Base-by-base conservation (phyloP, 257 asterid genomes). In the Solanum habrochaites region DNA sequence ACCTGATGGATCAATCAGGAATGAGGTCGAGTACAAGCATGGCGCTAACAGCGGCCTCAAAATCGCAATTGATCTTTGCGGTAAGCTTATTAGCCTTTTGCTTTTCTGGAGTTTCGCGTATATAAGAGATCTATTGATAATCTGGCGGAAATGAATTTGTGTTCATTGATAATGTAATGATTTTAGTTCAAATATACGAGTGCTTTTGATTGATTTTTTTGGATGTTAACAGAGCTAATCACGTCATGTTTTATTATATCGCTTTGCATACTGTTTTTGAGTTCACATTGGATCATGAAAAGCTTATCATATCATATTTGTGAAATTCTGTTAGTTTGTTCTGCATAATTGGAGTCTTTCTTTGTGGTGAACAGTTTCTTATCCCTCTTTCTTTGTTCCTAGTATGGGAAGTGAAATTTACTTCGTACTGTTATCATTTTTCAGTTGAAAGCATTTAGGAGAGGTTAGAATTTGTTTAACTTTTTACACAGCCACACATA, bases 1-100 rank as follows among this genome's bases (percentile, higher is more conserved):
- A 73, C 98, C 99, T 52, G 88, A 96, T 93, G 99, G 98, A 88
- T 96, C 99, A 20, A 95, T 96, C 45, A 93, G 98, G 91, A 90
- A 90, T 37, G 93, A 88, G 75, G 88, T 47, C 8, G 98, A 96
- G 92, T 85, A 84, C 80, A 90, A 82, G 21, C 96, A 96, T 81
- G 89, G 20, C 60, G 98, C 98, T 16, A 95, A 96, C 85, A 90
- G 77, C 45, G 99, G 98, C 49, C 89, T 96, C 45, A 92, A 89
- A 87, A 88, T 89, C 32, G 99, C 99, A 3, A 87, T 95, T 73
- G 97, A 94, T 87, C 89, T 94, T 66, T 96, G 98, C 86, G 97
- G 99, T 95, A 31, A 88, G 92, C 86, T 80, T 47, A 18, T 80
- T 49, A 29, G 14, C 39, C 83, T 77, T 56, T 20, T 20, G 64